Conservation (phyloP, 371 early-diverging fungal species). For the Rhizopus delemar region DNA sequence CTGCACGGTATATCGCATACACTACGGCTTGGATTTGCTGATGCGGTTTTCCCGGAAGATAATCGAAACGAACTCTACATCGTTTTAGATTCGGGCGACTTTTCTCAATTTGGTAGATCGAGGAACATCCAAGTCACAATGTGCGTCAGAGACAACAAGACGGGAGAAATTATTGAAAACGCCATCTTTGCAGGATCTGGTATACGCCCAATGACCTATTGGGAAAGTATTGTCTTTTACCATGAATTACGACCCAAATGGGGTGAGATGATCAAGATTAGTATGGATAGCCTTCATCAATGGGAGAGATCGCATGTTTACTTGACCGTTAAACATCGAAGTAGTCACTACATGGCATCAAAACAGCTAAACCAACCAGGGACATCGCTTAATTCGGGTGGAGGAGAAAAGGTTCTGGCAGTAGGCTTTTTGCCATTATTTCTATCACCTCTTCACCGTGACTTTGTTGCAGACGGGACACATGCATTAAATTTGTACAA, state of each 20-base stretch:
- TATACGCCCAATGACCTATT: conserved; percentile 41
- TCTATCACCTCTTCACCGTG: conserved; percentile 50
- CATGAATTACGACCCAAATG: conserved; percentile 68
- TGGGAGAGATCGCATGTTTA: conserved; percentile 66
- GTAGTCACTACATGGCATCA: conserved; percentile 29
- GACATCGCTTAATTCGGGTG: conserved; percentile 10
- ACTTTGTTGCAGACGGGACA: conserved; percentile 63
- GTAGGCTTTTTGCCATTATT: conserved; percentile 68
- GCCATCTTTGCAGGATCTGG: conserved; percentile 63
- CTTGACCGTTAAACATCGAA: conserved; percentile 59
- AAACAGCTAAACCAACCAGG: neutral
- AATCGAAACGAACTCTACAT: conserved; percentile 67
- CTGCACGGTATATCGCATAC: conserved; percentile 54
- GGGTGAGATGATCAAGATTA: conserved; percentile 68
- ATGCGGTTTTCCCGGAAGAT: conserved; percentile 67
- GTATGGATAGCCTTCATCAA: conserved; percentile 44
- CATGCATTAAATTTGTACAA: conserved; percentile 69
- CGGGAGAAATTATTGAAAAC: conserved; percentile 58
- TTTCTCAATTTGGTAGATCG: conserved; percentile 54
- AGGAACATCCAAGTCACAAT: conserved; percentile 65
- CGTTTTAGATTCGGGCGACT: conserved; percentile 64
- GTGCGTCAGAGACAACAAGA: conserved; percentile 58
- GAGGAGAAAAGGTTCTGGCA: conserved; percentile 46
- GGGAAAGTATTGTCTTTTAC: conserved; percentile 67
- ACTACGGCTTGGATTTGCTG: conserved; percentile 65